These are phyloP conservation scores for Apiospora phragmitis DNA, from an alignment of 2,329 filamentous ascomycete species.

Conservation along the genomic window DNA sequence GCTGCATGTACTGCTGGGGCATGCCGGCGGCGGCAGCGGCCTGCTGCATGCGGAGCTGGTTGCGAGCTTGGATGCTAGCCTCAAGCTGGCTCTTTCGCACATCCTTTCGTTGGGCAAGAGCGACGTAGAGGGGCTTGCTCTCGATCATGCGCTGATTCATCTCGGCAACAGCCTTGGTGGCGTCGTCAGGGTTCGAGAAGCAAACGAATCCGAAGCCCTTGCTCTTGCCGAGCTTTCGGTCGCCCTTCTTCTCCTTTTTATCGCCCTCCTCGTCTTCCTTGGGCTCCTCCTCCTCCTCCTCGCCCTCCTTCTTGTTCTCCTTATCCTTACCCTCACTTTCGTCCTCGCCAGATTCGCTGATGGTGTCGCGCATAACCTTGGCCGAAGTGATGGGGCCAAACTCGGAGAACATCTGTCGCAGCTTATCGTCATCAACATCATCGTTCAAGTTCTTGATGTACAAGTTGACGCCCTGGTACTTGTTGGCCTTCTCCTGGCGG, in stretches of 20 bases:
- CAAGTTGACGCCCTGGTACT: conserved; percentile 98
- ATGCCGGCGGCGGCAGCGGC: conserved; percentile 87
- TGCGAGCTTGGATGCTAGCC: conserved; percentile 98
- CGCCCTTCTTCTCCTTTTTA: conserved; percentile 61
- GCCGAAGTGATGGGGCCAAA: conserved; percentile 97
- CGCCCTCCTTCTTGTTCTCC: conserved; percentile 59
- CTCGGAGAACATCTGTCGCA: conserved; percentile 87
- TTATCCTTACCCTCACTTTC: conserved; percentile 50
- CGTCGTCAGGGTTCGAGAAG: conserved; percentile 99
- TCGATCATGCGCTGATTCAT: conserved; percentile 99
- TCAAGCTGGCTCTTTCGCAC: conserved; percentile 99
- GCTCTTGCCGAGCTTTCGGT: conserved; percentile 88
- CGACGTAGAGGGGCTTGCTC: conserved; percentile 95
- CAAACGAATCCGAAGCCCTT: conserved; percentile 99
- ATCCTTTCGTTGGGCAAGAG: conserved; percentile 98
- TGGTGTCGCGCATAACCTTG: conserved; percentile 95
- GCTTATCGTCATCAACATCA: conserved; percentile 96
- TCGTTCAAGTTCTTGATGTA: conserved; percentile 99
- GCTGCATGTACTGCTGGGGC: conserved; percentile 84
- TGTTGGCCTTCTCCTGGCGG: conserved; percentile 96
- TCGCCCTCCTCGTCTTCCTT: conserved; percentile 50
- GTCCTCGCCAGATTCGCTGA: conserved; percentile 54
- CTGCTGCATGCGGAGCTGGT: conserved; percentile 98
- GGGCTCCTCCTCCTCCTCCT: conserved; percentile 53
- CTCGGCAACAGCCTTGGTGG: conserved; percentile 97